A percentile compares a stretch with the other conserved stretches of the same genome.
These are phyloP conservation scores for Phytophthora foliorum DNA, from an alignment of 352 stramenopile species.

Conservation along the genomic window DNA sequence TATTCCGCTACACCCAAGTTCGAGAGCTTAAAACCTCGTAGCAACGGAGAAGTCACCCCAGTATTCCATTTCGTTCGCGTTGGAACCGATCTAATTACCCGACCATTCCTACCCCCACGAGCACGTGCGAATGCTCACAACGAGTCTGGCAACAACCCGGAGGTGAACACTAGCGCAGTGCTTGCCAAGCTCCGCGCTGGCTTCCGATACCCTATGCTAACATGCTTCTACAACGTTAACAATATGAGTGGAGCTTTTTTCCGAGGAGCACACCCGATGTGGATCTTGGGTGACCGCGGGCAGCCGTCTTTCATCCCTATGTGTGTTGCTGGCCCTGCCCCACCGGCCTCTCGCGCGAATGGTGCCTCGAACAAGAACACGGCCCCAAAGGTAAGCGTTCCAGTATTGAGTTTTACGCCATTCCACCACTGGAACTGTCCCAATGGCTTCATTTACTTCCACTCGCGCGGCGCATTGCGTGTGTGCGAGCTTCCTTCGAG, in stretches of 20 bases:
- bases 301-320: slow-evolving; percentile 78
- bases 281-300: slow-evolving; percentile 80
- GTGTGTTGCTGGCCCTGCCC: slow-evolving; percentile 56
- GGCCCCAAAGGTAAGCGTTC: slow-evolving; percentile 66
- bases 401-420: slow-evolving; percentile 87
- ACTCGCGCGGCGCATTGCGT: slow-evolving; percentile 78
- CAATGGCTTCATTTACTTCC: slow-evolving; percentile 91
- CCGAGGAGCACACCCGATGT: slow-evolving; percentile 86
- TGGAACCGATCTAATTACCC: slow-evolving; percentile 79
- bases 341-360: slow-evolving; percentile 31
- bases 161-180: slow-evolving; percentile 76
- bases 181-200: slow-evolving; percentile 77
- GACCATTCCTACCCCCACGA: slow-evolving; percentile 74
- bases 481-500: slow-evolving; percentile 86
- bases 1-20: slow-evolving; percentile 73
- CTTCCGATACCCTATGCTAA: slow-evolving; percentile 91
- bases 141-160: slow-evolving; percentile 54
- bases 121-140: slow-evolving; percentile 60
- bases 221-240: slow-evolving; percentile 84
- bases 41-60: slow-evolving; percentile 23
- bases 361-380: slow-evolving; percentile 22
- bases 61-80: slow-evolving; percentile 78
- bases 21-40: slow-evolving; percentile 33
- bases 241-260: slow-evolving; percentile 90
- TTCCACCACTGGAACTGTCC: slow-evolving; percentile 92